Conservation (phyloP, 2,329 filamentous ascomycete genomes). For the Claviceps quebecensis region DNA sequence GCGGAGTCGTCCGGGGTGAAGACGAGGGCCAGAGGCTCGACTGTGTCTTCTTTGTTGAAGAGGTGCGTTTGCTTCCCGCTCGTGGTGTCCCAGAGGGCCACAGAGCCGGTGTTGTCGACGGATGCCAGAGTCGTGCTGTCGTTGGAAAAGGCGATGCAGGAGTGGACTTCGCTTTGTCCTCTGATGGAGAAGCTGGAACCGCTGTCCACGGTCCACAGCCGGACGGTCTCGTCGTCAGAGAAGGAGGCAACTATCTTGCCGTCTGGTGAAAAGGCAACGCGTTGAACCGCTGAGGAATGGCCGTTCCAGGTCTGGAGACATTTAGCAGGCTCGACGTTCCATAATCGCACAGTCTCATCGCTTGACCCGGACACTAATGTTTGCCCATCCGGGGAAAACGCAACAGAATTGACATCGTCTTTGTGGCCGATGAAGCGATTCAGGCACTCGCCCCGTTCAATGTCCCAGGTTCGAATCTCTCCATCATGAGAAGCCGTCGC, state of each 20-base stretch:
- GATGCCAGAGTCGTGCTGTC: constrained; percentile 9
- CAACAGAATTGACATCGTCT: constrained; percentile 3
- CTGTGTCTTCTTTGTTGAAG: constrained; percentile 1
- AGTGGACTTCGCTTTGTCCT: constrained; percentile 7
- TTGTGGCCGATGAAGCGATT: constrained; percentile 3
- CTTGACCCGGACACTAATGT: constrained; percentile 5
- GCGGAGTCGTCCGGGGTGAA: constrained; percentile 4
- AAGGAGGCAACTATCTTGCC: constrained; percentile 9
- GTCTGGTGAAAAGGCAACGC: constrained; percentile 11
- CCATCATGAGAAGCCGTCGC: constrained; percentile 6
- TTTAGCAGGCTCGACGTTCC: constrained; percentile 1
- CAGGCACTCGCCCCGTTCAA: constrained; percentile 5
- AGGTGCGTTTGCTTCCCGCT: constrained; percentile 3
- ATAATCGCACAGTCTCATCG: constrained; percentile 6
- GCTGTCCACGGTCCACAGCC: constrained; percentile 8
- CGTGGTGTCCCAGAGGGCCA: constrained; percentile 9
- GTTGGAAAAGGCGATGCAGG: constrained; percentile 8
- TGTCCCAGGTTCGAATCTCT: constrained; percentile 7
- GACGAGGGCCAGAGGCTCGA: constrained; percentile 2
- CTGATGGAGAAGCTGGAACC: constrained; percentile 8
- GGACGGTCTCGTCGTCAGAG: constrained; percentile 8
- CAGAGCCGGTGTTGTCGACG: constrained; percentile 4
- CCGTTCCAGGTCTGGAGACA: constrained; percentile 10
- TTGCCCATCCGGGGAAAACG: constrained; percentile 5
- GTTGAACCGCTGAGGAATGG: constrained; percentile 5